Base-by-base conservation (phyloP, 1,139 yeast genomes). In the Hansenula lynferdii region DNA sequence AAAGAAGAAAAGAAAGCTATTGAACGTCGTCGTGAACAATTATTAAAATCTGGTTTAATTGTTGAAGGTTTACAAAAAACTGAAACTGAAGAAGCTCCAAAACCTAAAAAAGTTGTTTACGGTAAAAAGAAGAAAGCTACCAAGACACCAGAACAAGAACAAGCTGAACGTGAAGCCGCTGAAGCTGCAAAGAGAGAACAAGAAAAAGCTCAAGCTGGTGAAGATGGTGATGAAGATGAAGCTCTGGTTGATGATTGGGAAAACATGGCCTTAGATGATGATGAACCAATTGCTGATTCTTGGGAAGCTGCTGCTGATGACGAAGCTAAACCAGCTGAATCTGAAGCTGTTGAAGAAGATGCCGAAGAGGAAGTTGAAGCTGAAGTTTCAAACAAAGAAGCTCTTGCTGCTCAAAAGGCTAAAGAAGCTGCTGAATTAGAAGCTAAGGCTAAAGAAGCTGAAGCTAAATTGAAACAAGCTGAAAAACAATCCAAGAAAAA, bases 21-120 rank as follows among this genome's bases (percentile, higher is more conserved):
- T 56, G 97, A 92, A 58, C 84, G 85, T 60, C 86, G 97, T 68
- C 85, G 95, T 62, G 83, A 85, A 51, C 92, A 84, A 53, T 72
- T 92, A 50, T 72, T 92, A 50, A 83, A 82, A 42, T 69, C 87
- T 23, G 85, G 90, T 48, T 75, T 87, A 38, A 66, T 69, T 37
- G 87, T 90, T 50, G 85, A 87, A 30, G 97, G 92, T 43, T 73
- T 89, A 48, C 69, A 67, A 49, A 67, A 64, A 34, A 55, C 54
- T 23, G 52, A 52, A 24, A 12, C 26, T 18, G 56, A 60, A 6
- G 62, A 57, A 10, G 60, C 65, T 28, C 59, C 61, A 28, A 80
- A 80, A 53, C 77, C 86, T 38, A 85, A 83, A 69, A 82, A 77
- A 63, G 76, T 85, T 37, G 86, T 81, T 8, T 86, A 85, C 57